Evolutionary conservation across 257 asterid species (phyloP).

Genomic region (Buddleja alternifolia): DNA sequence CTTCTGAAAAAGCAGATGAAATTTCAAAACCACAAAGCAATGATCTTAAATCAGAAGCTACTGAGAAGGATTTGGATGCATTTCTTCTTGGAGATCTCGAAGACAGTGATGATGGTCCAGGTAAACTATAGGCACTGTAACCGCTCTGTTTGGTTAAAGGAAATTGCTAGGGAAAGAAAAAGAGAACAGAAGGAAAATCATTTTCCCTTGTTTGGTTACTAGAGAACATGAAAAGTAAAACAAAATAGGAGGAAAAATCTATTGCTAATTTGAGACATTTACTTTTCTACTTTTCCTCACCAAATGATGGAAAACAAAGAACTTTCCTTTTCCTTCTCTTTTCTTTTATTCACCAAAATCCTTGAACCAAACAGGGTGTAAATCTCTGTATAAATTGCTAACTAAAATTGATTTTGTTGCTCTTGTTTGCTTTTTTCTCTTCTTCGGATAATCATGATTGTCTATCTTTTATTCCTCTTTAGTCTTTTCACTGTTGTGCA

Average conservation of each 20-base stretch:
- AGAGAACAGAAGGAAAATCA: no score
- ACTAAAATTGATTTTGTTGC: background rate
- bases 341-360: no score
- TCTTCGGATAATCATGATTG: background rate
- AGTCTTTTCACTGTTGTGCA: background rate
- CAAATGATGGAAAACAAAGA: no score
- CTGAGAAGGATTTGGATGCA: slow-evolving; percentile 94
- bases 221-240: no score
- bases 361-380: no score
- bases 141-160: no score
- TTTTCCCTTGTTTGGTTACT: no score
- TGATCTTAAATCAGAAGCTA: slow-evolving; percentile 46
- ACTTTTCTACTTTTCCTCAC: no score
- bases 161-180: no score
- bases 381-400: background rate
- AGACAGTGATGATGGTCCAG: slow-evolving; percentile 87
- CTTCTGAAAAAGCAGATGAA: slow-evolving; percentile 44
- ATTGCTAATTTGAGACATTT: no score
- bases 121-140: slow-evolving; percentile 42
- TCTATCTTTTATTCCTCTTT: slow-evolving; percentile 8
- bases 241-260: no score
- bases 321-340: no score
- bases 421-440: slow-evolving; percentile 3
- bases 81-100: slow-evolving; percentile 89
- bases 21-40: slow-evolving; percentile 49